Base-by-base conservation (phyloP, 1,139 yeast species). In the Scheffersomyces titani region DNA sequence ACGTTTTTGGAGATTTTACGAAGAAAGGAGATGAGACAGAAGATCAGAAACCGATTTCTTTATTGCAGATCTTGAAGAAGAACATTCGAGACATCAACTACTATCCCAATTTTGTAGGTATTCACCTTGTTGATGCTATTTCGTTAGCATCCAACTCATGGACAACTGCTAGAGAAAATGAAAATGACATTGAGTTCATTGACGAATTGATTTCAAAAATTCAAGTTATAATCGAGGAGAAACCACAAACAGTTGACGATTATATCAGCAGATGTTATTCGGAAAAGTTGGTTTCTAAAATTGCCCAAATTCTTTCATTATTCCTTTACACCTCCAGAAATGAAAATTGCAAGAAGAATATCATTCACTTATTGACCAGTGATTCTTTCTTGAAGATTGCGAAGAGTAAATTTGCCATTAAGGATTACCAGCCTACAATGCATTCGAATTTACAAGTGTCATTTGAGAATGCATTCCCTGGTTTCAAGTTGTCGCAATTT, bases 271-370 rank as follows among this genome's bases (percentile, higher is more conserved):
- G 76, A 18, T 85, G 89, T 54, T 86, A 87, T 63, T 82, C 83
- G 54, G 80, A 83, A 61, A 83, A 83, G 56, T 73, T 88, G 53
- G 76, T 86, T 4, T 84, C 96, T 0, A 86, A 88, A 63, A 84
- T 90, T 19, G 83, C 90, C 4, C 94, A 90, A 63, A 86, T 92
- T 9, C 77, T 92, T 58, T 92, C 97, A 0, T 76, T 91, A 47
- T 84, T 88, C 56, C 73, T 90, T 45, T 90, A 86, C 71, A 87
- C 91, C 1, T 79, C 88, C 0, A 76, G 80, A 47, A 81, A 81
- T 56, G 70, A 71, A 11, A 65, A 68, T 55, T 67, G 77, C 73
- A 66, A 74, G 55, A 68, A 73, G 19, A 75, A 81, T 46, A 80
- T 90, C 11, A 70, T 78, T 24, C 67, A 75, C 3, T 70, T 85